Conservation (phyloP, 1,284 basidiomycete species). For the Cutaneotrichosporon cutaneum region DNA sequence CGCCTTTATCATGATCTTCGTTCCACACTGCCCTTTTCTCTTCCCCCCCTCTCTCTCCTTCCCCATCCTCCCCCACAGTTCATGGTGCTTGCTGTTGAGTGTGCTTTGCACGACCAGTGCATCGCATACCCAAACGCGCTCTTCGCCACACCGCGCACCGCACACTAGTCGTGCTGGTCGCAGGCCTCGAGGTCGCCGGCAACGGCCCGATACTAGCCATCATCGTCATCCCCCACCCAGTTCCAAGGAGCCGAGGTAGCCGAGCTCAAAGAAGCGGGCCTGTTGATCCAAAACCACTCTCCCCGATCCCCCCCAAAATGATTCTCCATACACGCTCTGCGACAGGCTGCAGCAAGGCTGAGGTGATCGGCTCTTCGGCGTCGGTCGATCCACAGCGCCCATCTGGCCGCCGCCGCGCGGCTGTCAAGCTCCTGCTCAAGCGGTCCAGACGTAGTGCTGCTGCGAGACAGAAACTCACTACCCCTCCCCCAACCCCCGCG, state of each 20-base stretch:
- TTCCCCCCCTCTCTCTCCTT: neutral
- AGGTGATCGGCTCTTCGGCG: neutral
- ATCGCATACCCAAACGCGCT: neutral
- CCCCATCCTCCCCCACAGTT: neutral
- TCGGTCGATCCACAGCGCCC: neutral
- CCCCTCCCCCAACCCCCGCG: neutral
- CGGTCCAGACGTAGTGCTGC: neutral
- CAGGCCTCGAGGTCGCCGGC: neutral
- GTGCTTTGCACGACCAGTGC: slow-evolving; percentile 6
- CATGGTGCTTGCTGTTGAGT: slow-evolving; percentile 6
- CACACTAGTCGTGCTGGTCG: neutral
- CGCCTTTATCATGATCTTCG: neutral
- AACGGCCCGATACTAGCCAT: neutral
- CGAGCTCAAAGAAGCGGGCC: neutral
- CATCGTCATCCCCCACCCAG: neutral
- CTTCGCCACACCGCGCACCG: neutral
- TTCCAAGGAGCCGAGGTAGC: slow-evolving; percentile 2
- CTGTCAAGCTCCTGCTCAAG: slow-evolving; percentile 1
- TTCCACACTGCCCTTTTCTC: neutral
- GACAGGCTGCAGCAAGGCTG: slow-evolving; percentile 1
- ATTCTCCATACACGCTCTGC: slow-evolving; percentile 1
- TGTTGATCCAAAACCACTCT: neutral
- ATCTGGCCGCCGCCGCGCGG: neutral
- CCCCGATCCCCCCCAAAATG: neutral
- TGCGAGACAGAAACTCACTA: neutral